Conservation (phyloP, 2,329 filamentous ascomycete genomes). For the Penicillium olsonii region DNA sequence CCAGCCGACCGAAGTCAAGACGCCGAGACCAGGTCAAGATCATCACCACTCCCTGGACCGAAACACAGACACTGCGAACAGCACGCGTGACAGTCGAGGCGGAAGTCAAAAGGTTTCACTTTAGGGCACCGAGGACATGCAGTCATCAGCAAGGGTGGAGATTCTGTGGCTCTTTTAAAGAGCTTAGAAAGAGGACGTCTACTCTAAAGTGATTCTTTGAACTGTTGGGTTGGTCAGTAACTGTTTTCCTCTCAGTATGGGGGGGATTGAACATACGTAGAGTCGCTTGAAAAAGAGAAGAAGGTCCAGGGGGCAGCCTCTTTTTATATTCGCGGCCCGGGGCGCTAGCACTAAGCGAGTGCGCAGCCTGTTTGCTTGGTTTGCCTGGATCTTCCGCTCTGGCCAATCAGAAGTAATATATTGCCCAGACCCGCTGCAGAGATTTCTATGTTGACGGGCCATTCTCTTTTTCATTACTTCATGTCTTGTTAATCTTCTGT, state of each 20-base stretch:
- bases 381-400: conserved; percentile 3
- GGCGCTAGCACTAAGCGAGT: conserved; percentile 33
- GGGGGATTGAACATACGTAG: conserved; percentile 40
- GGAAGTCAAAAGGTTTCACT: conserved; percentile 71
- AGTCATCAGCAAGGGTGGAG: conserved; percentile 93
- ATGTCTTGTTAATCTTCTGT: neutral
- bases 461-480: neutral
- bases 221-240: conserved; percentile 36
- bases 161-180: conserved; percentile 88
- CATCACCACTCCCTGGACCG: conserved; percentile 88
- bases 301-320: conserved; percentile 18
- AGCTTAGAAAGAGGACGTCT: conserved; percentile 87
- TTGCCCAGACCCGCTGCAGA: neutral
- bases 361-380: conserved; percentile 17
- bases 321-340: conserved; percentile 34
- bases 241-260: conserved; percentile 19
- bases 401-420: neutral
- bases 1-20: conserved; percentile 76
- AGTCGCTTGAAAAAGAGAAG: conserved; percentile 45
- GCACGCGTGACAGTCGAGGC: conserved; percentile 38
- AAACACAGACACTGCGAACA: conserved; percentile 42
- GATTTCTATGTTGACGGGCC: neutral
- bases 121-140: conserved; percentile 82
- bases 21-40: conserved; percentile 76
- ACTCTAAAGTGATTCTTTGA: conserved; percentile 97